Base-by-base conservation (phyloP, 169 alveolate genomes). In the Eimeria praecox region DNA sequence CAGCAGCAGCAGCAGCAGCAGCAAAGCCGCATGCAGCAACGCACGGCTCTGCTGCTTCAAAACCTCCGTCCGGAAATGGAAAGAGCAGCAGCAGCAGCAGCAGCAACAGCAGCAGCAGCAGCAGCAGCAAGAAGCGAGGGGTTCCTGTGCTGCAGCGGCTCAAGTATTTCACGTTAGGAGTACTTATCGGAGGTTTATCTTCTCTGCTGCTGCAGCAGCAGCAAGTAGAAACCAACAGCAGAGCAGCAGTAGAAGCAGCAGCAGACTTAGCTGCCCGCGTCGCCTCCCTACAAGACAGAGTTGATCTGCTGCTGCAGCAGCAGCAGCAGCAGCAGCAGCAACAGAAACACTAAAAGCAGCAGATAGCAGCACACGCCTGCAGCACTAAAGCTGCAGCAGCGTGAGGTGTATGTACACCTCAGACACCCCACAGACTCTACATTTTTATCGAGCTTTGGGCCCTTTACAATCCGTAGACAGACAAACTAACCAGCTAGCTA, bases 61-160 rank as follows among this genome's bases (percentile, higher is more conserved):
- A 35, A 35, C 87, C n/a, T n/a, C 6, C n/a, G 10, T 20, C 59
- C 24, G 3, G 30, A 38, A 12, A 3, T 35, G 80, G 22, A 18
- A 77, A 49, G 62, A 52, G 71, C 90, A 82, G 71, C 49, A 82
- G 73, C 71, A 49, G 90, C 86, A 75, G 33, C 52, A 75, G 56
- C 52, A 77, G 59, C 87, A 77, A 24, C 90, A 82, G 71, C 90
- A 82, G 69, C 71, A 82, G 69, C 90, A 82, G 90, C 90, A 82
- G 71, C 90, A 82, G 73, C 90, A 44, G 73, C 90, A 49, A 49
- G 71, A 82, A 82, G 90, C 66, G 33, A 27, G 40, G 90, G 0
- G 71, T 82, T 4, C 90, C 90, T 3, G 6, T 82, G 71, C 35
- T 44, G 90, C 90, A 82, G 90, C 90, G 90, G 71, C 90, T 82